Conservation (phyloP, 2,329 filamentous ascomycete genomes). For the Coniochaeta prunicola region DNA sequence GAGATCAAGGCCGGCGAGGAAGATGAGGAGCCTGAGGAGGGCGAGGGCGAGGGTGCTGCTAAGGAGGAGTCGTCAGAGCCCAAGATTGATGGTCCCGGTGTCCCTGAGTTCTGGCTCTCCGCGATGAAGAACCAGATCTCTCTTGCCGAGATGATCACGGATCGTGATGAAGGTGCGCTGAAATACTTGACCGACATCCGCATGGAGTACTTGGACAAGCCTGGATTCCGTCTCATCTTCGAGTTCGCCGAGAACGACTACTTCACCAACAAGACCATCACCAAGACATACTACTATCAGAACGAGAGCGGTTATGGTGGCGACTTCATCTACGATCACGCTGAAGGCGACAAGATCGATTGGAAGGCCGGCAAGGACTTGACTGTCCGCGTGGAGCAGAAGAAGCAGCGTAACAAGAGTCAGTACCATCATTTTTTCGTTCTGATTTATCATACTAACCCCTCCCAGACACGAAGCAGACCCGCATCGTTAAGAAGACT, state of each 20-base stretch:
- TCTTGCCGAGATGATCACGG: conserved; percentile 96
- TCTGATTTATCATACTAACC: conserved; percentile 10
- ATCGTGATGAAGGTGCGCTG: conserved; percentile 89
- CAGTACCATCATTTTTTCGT: conserved; percentile 24
- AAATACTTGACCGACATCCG: conserved; percentile 87
- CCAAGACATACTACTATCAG: conserved; percentile 99
- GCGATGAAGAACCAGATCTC: conserved; percentile 99
- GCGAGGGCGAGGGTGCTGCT: conserved; percentile 47
- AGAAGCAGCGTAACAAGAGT: conserved; percentile 99
- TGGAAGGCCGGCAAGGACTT: conserved; percentile 93
- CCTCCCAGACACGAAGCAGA: conserved; percentile 87
- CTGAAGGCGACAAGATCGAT: conserved; percentile 95
- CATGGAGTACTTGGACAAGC: conserved; percentile 98
- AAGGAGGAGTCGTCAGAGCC: conserved; percentile 44
- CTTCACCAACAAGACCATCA: conserved; percentile 95
- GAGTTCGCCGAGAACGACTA: conserved; percentile 93
- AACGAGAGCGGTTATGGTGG: conserved; percentile 97
- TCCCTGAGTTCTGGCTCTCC: conserved; percentile 98
- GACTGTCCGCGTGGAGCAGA: conserved; percentile 92
- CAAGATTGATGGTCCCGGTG: conserved; percentile 55
- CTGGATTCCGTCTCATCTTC: conserved; percentile 96
- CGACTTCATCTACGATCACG: conserved; percentile 99
- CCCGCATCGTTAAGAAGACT: conserved; percentile 97
- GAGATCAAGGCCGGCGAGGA: conserved; percentile 84
- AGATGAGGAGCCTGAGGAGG: conserved; percentile 60